Base-by-base conservation (phyloP, 495 filamentous ascomycete species). In the Tuber melanosporum region DNA sequence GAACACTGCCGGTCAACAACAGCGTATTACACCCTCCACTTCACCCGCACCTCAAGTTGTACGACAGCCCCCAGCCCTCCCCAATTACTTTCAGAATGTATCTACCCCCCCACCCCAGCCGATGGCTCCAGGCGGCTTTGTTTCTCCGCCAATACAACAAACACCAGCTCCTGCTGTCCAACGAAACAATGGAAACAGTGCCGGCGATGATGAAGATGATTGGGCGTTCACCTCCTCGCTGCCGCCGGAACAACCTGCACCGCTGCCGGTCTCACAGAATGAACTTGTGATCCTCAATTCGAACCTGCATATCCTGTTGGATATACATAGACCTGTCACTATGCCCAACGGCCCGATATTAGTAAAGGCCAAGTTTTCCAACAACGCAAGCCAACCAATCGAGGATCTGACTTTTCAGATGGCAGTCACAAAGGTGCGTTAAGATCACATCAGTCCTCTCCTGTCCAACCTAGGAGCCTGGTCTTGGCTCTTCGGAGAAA, bases 201-300 rank as follows among this genome's bases (percentile, higher is more conserved):
- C 46, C 42, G 74, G 20, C 36, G 79, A 80, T 73, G 89, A 91
- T 44, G 91, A 93, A 36, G 95, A 99, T 78, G 95, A 99, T 80
- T 99, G 95, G 95, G 90, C 90, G 49, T 99, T 98, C 82, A 88
- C 92, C 12, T 98, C 95, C 7, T 92, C 95, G 0, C 86, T 98
- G 4, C 94, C 94, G 0, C 89, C 91, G 43, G 77, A 77, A 32
- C 76, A 84, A 45, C 57, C 52, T 42, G 70, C 74, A 5, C 74
- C 74, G 2, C 82, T 85, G 17, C 82, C 84, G 15, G 77, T 80
- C 42, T 86, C 89, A 62, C 85, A 87, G 73, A 86, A 89, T 76
- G 85, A 85, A 41, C 84, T 85, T 44, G 72, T 83, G 8, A 85
- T 90, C 57, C 87, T 86, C 81, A 86, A 88, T 72, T 87, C 86